Evolutionary conservation across 768 basidiomycete genomes (phyloP), one percentile per base, ranked within the genome.

Genomic region (Cubamyces sp.): DNA sequence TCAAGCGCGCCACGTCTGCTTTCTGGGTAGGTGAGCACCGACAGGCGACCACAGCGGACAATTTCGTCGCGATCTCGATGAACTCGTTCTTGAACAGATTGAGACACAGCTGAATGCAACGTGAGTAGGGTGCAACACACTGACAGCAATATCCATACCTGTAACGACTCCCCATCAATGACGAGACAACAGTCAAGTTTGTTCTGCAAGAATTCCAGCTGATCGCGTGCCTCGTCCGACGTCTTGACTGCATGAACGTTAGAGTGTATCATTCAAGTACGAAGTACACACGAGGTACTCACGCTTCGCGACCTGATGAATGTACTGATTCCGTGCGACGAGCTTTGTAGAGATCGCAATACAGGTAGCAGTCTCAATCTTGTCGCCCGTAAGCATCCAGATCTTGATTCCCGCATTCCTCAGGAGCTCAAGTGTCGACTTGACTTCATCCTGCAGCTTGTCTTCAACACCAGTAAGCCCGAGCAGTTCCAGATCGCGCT

Each of bases 381-480:
- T 99, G 76, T 99, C 97, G 1, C 97, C 96, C 0, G 97, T 99
- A 69, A 98, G 80, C 97, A 98, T 98, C 97, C 97, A 99, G 61
- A 99, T 98, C 82, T 92, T 97, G 76, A 99, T 87, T 4, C 96
- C 96, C 0, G 96, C 97, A 73, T 98, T 98, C 66, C 96, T 79
- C 65, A 99, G 74, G 54, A 98, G 71, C 76, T 98, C 97, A 60
- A 99, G 77, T 2, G 97, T 97, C 47, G 88, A 85, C 74, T 92
- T 95, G 69, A 99, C 96, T 23, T 96, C 96, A 62, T 98, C 97
- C 70, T 99, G 97, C 61, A 99, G 76, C 76, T 98, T 98, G 74
- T 99, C 97, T 74, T 99, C 97, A 7, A 99, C 97, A n/a, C 96
- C 97, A 0, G 97, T 99, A 66, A 98, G 75, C 2, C 96, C 96